A percentile compares a stretch with the other conserved stretches of the same genome.
Evolutionary conservation across 805 yeast genomes (phyloP).

Genomic region (Maudiozyma pseudohumilis): DNA sequence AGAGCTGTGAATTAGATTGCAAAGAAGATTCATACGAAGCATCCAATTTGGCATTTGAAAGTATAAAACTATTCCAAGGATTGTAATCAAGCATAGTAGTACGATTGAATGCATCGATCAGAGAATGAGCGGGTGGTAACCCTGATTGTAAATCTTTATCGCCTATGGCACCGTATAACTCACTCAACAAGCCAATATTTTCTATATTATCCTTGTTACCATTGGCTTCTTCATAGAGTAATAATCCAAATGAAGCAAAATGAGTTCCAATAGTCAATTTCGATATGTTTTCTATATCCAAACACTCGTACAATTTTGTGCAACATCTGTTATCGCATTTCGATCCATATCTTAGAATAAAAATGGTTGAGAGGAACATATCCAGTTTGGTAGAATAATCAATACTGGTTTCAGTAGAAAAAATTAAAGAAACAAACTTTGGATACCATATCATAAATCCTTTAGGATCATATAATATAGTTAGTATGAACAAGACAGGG

Average conservation of each 20-base stretch:
- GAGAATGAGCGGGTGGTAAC: slow-evolving; percentile 46
- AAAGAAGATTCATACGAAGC: slow-evolving; percentile 20
- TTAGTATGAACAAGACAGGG: slow-evolving; percentile 8
- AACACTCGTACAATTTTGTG: slow-evolving; percentile 10
- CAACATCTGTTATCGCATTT: slow-evolving; percentile 11
- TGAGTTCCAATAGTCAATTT: slow-evolving; percentile 11
- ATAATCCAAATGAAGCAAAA: slow-evolving; percentile 25
- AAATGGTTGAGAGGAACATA: slow-evolving; percentile 19
- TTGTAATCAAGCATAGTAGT: slow-evolving; percentile 28
- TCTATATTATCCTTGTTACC: slow-evolving; percentile 1
- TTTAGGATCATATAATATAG: slow-evolving; percentile 10
- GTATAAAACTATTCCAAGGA: slow-evolving; percentile 37
- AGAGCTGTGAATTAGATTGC: slow-evolving; percentile 4
- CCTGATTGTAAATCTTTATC: slow-evolving; percentile 61
- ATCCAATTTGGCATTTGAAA: slow-evolving; percentile 50
- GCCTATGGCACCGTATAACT: slow-evolving; percentile 43
- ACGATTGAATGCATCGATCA: slow-evolving; percentile 41
- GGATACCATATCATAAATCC: slow-evolving; percentile 9
- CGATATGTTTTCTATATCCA: slow-evolving; percentile 12
- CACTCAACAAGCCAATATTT: slow-evolving; percentile 10
- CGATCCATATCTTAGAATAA: slow-evolving; percentile 21
- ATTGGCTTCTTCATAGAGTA: slow-evolving; percentile 29
- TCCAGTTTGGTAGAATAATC: slow-evolving; percentile 1
- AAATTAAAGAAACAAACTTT: not conserved
- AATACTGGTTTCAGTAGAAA: not conserved